phyloP scores from a whole-genome alignment of 2,329 filamentous ascomycete species.

The Phaeomoniella chlamydospora region DNA sequence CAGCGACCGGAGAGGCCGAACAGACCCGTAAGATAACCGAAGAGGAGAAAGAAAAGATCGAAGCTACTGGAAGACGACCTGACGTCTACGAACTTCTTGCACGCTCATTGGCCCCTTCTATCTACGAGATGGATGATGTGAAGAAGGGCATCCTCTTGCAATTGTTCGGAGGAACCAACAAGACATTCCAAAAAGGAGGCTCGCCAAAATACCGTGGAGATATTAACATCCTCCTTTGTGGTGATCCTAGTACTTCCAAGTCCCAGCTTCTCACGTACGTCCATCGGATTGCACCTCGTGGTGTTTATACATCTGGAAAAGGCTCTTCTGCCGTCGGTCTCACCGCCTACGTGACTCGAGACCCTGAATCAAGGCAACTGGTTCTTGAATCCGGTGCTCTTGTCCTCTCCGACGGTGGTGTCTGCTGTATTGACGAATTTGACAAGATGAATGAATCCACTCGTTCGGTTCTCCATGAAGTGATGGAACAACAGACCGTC shows the following conservation, averaged over 20 bases:
- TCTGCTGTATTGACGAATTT: conserved; percentile 68
- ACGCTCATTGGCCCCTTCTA: conserved; percentile 79
- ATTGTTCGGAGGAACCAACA: conserved; percentile 94
- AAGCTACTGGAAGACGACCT: conserved; percentile 57
- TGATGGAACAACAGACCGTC: conserved; percentile 70
- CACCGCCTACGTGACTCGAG: conserved; percentile 62
- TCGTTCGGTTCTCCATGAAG: conserved; percentile 61
- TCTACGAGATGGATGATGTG: conserved; percentile 96
- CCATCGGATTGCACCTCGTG: conserved; percentile 90
- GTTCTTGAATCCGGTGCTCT: conserved; percentile 63
- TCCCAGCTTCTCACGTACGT: conserved; percentile 90
- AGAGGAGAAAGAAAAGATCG: conserved; percentile 84
- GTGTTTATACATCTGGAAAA: conserved; percentile 64
- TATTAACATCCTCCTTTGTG: conserved; percentile 92
- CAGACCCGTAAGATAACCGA: conserved; percentile 70
- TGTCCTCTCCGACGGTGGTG: conserved; percentile 59
- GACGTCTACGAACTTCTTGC: conserved; percentile 91
- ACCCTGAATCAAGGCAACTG: conserved; percentile 58
- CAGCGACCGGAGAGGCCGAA: conserved; percentile 56
- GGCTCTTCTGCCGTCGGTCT: conserved; percentile 63
- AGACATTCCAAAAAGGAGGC: conserved; percentile 90
- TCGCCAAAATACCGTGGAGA: conserved; percentile 93
- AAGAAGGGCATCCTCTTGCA: conserved; percentile 97
- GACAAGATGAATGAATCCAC: conserved; percentile 69
- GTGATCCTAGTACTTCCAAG: conserved; percentile 92